These are phyloP conservation scores for Pseudognaphalium luteoalbum DNA, from an alignment of 129 eudicot species.

Conservation along the genomic window DNA sequence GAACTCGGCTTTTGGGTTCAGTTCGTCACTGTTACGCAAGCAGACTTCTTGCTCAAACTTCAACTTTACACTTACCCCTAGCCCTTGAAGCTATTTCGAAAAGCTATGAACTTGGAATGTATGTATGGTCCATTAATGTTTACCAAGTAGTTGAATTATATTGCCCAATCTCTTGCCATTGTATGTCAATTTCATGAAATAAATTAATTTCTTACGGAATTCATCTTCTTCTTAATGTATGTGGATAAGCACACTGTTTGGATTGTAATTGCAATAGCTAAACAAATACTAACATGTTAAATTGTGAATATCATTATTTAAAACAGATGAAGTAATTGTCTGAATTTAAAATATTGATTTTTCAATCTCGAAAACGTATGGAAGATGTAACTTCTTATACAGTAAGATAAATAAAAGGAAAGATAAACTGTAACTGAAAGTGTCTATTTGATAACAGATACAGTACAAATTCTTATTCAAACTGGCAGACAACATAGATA, in stretches of 20 bases:
- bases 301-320: background rate
- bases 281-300: background rate
- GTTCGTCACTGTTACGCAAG: conserved; percentile 36
- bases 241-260: background rate
- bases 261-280: background rate
- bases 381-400: background rate
- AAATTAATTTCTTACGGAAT: background rate
- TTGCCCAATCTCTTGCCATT: background rate
- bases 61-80: conserved; percentile 36
- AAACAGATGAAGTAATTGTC: background rate
- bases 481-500: no score
- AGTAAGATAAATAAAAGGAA: no score
- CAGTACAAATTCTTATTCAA: no score
- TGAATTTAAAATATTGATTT: background rate
- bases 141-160: background rate
- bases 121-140: background rate
- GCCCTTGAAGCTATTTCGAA: conserved; percentile 9
- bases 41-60: conserved; percentile 47
- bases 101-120: background rate
- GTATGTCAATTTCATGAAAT: background rate
- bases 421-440: no score
- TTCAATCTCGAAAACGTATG: background rate
- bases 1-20: conserved; percentile 49
- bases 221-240: background rate
- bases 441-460: no score